These are phyloP conservation scores for Myxozyma geophila DNA, from an alignment of 805 yeast species.

Conservation along the genomic window DNA sequence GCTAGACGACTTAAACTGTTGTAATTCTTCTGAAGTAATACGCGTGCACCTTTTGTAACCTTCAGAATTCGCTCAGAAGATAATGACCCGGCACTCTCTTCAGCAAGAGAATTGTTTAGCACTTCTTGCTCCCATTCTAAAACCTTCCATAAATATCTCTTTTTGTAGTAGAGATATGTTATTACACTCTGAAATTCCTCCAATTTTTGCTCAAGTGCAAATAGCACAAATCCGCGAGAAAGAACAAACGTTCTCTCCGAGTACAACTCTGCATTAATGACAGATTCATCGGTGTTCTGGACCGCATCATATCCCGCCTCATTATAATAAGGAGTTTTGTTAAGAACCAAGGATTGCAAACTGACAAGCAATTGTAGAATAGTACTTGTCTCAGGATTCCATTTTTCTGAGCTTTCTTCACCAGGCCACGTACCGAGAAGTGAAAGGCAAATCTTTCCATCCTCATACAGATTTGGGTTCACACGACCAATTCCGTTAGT, in stretches of 20 bases:
- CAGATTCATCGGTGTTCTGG: slow-evolving; percentile 28
- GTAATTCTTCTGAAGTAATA: slow-evolving; percentile 22
- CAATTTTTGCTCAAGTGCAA: slow-evolving; percentile 21
- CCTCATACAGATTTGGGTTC: slow-evolving; percentile 36
- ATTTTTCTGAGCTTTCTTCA: slow-evolving; percentile 26
- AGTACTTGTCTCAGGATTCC: slow-evolving; percentile 33
- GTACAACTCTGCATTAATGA: slow-evolving; percentile 28
- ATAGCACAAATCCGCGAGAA: slow-evolving; percentile 33
- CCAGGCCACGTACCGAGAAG: slow-evolving; percentile 38
- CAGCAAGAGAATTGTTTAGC: slow-evolving; percentile 14
- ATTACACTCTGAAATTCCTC: slow-evolving; percentile 27
- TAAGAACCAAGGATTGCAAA: slow-evolving; percentile 32
- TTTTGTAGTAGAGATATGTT: slow-evolving; percentile 15
- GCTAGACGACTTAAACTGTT: background rate
- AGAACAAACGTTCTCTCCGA: slow-evolving; percentile 33
- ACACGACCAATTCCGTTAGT: slow-evolving; percentile 37
- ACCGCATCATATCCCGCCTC: slow-evolving; percentile 36
- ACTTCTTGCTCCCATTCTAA: slow-evolving; percentile 32
- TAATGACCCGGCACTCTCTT: background rate
- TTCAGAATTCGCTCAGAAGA: slow-evolving; percentile 12
- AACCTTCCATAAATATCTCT: slow-evolving; percentile 6
- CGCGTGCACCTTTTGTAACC: slow-evolving; percentile 31
- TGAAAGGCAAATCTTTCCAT: slow-evolving; percentile 35
- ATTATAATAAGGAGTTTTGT: slow-evolving; percentile 33
- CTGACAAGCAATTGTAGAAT: slow-evolving; percentile 34